These are phyloP conservation scores for Alternaria angustiovoidea DNA, from an alignment of 2,329 filamentous ascomycete genomes.

Conservation along the genomic window DNA sequence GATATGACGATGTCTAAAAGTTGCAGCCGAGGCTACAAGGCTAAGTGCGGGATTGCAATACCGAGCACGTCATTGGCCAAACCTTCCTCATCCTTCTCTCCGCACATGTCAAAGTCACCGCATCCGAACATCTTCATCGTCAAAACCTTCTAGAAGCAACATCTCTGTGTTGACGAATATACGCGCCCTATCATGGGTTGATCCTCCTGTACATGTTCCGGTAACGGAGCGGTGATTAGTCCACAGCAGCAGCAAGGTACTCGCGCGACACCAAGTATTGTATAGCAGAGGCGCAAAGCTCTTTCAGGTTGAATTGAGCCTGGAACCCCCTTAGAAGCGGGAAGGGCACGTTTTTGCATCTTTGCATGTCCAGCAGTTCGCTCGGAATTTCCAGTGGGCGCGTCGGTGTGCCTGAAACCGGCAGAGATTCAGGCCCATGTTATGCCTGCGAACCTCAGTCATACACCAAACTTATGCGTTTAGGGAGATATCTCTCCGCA, in stretches of 20 bases:
- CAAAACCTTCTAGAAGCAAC: neutral
- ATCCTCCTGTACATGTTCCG: neutral
- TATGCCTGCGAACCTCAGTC: constrained; percentile 36
- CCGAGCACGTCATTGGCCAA: constrained; percentile 32
- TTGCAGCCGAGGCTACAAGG: constrained; percentile 35
- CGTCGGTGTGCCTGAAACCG: constrained; percentile 41
- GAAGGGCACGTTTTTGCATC: neutral
- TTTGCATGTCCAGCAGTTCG: neutral
- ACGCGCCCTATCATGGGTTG: neutral
- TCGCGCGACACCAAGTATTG: neutral
- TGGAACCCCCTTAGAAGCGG: neutral
- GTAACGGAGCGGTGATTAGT: neutral
- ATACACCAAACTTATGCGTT: constrained; percentile 50
- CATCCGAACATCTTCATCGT: neutral
- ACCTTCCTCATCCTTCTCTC: neutral
- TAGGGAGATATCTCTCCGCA: constrained; percentile 35
- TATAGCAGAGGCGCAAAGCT: neutral
- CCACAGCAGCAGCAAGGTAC: neutral
- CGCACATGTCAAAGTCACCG: neutral
- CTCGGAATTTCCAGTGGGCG: constrained; percentile 10
- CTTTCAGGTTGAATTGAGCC: neutral
- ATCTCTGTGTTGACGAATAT: neutral
- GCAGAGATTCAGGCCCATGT: constrained; percentile 39
- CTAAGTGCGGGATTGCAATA: constrained; percentile 35
- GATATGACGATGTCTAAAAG: constrained; percentile 37